Evolutionary conservation across 371 early-diverging fungal species (phyloP), one percentile per base, ranked within the genome.

Genomic region (Mucor saturninus): DNA sequence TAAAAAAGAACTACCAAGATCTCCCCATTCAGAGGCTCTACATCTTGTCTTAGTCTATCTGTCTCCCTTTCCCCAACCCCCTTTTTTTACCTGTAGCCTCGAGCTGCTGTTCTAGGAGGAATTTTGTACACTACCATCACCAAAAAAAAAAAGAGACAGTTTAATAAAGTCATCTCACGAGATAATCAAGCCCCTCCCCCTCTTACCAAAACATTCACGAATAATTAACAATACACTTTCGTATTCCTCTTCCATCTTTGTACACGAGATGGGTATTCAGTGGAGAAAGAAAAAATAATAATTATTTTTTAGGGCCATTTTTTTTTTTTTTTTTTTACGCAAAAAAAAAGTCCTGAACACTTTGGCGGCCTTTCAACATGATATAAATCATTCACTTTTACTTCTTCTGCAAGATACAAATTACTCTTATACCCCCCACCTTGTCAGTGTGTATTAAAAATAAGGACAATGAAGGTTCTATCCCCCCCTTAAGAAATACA

Each of bases 21-120:
- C 89, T 53, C 86, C 86, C 96, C 96, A 96, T 67, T 96, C 95
- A 9, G 86, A 69, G 10, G 96, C 96, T 65, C 92, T 91, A 38
- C 28, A 42, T 43, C 14, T 30, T 35, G 2, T 6, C 4, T 51
- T 38, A 62, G 21, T 42, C 30, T 31, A 21, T 57, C 39, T 49
- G 6, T 40, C n/a, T 51, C 1, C 2, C 39, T 3, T 0, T 9
- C 9, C 15, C 40, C 57, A 51, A 39, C 15, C 5, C 29, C 56
- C 13, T 51, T 29, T 26, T 14, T 59, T 64, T 80, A 90, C 92
- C 86, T 78, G 62, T 91, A 89, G 21, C 93, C 93, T 64, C 87
- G 81, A 55, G 88, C 86, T 49, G 88, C 85, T 40, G 84, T 74
- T 61, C 93, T 79, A 40, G 95, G 94, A 8, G 94, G 94, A 45